phyloP scores from a whole-genome alignment of 768 basidiomycete species.

The Tubosaeta sp. region DNA sequence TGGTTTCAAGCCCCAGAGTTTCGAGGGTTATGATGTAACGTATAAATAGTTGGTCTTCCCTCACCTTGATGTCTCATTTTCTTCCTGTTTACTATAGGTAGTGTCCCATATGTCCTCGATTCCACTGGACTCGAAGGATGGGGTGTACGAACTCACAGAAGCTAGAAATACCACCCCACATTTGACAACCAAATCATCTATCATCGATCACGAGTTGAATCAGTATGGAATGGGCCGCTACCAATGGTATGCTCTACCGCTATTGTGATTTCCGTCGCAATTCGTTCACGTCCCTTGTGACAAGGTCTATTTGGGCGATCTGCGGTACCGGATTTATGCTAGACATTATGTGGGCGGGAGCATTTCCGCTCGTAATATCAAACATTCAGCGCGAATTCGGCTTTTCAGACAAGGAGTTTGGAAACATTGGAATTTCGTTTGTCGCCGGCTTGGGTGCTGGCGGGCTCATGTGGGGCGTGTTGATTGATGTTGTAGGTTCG shows the following conservation, averaged over 20 bases:
- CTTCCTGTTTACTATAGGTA: neutral
- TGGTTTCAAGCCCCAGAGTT: neutral
- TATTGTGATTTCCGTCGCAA: neutral
- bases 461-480: constrained; percentile 10
- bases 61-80: neutral
- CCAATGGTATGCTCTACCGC: constrained; percentile 15
- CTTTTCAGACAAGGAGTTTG: constrained; percentile 15
- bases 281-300: neutral
- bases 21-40: neutral
- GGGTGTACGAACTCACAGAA: neutral
- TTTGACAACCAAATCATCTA: constrained; percentile 3
- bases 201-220: constrained; percentile 14
- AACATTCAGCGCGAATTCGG: constrained; percentile 15
- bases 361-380: neutral
- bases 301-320: constrained; percentile 14
- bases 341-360: constrained; percentile 9
- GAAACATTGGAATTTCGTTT: constrained; percentile 1
- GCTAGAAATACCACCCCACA: neutral
- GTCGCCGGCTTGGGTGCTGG: constrained; percentile 3
- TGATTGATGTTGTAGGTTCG: constrained; percentile 19
- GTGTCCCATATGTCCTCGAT: neutral
- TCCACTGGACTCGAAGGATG: neutral
- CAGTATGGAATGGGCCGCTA: constrained; percentile 12
- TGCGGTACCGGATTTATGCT: constrained; percentile 10
- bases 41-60: neutral